phyloP scores from a whole-genome alignment of 208 protist genomes.

The Crithidia brevicula region DNA sequence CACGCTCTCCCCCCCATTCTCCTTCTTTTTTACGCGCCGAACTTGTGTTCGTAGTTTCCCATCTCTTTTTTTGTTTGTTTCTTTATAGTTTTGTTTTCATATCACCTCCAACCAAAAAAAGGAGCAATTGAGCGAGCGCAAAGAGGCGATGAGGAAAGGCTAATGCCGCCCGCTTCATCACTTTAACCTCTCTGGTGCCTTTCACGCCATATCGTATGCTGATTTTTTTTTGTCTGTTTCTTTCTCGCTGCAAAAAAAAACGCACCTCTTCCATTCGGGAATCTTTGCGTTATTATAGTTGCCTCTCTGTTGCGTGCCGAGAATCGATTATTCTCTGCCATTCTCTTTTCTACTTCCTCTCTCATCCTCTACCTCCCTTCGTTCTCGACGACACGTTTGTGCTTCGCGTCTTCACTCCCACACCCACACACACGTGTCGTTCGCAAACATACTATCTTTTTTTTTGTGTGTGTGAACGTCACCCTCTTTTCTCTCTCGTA shows the following conservation, averaged over 20 bases:
- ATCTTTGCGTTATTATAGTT: too few relatives aligned
- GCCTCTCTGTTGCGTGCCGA: too few relatives aligned
- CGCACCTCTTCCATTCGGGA: background rate
- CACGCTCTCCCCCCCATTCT: too few relatives aligned
- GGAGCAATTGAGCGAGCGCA: too few relatives aligned
- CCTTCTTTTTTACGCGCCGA: too few relatives aligned
- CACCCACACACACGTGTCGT: background rate
- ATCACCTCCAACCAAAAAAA: slow-evolving; percentile 1
- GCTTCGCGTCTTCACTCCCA: background rate
- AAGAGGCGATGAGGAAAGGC: too few relatives aligned
- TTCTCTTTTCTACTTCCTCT: background rate
- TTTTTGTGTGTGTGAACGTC: background rate
- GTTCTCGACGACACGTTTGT: too few relatives aligned
- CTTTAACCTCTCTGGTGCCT: background rate
- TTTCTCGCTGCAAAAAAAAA: background rate
- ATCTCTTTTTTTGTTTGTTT: slow-evolving; percentile 5
- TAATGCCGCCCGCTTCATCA: background rate
- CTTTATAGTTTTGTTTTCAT: slow-evolving; percentile 9
- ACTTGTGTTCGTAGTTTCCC: too few relatives aligned
- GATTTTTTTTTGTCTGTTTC: background rate
- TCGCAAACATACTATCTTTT: background rate
- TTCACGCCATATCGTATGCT: background rate
- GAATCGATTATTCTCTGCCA: too few relatives aligned
- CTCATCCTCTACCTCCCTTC: background rate
- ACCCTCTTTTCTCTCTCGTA: slow-evolving; percentile 9